Percentiles rank a stretch among this genome's conserved stretches.
Conservation (phyloP, 106 monocot genomes). For the Phalaenopsis equestris region DNA sequence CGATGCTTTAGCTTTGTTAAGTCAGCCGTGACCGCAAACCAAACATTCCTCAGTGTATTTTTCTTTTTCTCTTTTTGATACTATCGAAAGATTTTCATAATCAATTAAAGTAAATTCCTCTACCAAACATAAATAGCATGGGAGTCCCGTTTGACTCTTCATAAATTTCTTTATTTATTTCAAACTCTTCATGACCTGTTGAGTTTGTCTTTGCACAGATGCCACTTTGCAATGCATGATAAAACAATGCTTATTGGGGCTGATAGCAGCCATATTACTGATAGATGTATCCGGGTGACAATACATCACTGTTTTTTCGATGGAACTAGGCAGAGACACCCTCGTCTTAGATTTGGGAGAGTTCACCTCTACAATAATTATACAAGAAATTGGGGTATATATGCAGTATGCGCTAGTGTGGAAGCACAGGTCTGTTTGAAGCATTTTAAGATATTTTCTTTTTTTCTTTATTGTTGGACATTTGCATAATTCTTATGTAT, state of each 20-base stretch:
- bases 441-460: not conserved
- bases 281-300: constrained; percentile 81
- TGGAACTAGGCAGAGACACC: constrained; percentile 78
- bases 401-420: constrained; percentile 90
- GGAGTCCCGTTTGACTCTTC: no score
- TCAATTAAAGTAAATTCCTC: not conserved
- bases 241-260: constrained; percentile 95
- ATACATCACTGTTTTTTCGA: constrained; percentile 97
- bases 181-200: not conserved
- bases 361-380: constrained; percentile 95
- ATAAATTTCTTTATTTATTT: not conserved
- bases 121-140: not conserved
- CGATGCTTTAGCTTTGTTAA: no score
- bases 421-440: constrained; percentile 59
- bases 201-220: constrained; percentile 33
- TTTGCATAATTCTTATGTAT: no score
- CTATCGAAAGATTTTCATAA: not conserved
- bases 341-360: constrained; percentile 80
- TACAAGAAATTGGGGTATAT: constrained; percentile 89
- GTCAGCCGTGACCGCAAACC: no score
- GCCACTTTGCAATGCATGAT: constrained; percentile 68
- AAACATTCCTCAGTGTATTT: not conserved
- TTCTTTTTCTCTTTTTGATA: not conserved
- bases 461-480: not conserved
- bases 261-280: constrained; percentile 42